phyloP scores from a whole-genome alignment of 2,329 filamentous ascomycete species.

The Beauveria australis region DNA sequence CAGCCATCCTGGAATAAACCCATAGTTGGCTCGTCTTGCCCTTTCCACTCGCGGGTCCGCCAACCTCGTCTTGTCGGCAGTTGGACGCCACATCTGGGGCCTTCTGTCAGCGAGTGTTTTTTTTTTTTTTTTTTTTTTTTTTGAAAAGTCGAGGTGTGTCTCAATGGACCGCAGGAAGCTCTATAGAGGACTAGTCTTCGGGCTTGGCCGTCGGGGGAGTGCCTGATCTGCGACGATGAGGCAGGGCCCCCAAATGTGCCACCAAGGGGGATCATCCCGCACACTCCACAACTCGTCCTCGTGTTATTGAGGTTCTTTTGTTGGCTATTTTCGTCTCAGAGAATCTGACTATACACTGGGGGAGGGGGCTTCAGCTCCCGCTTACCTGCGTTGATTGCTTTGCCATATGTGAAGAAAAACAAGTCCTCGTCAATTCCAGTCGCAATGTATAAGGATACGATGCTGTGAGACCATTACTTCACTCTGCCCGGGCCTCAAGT shows the following conservation, averaged over 20 bases:
- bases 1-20: too few relatives aligned
- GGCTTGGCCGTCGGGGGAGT: not conserved
- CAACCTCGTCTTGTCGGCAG: too few relatives aligned
- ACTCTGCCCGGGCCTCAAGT: not conserved
- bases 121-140: too few relatives aligned
- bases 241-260: not conserved
- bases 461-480: not conserved
- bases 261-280: too few relatives aligned
- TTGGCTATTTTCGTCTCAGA: constrained; percentile 1
- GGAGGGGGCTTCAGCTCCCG: not conserved
- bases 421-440: not conserved
- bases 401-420: not conserved
- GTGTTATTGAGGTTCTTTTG: constrained; percentile 3
- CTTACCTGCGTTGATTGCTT: not conserved
- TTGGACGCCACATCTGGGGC: too few relatives aligned
- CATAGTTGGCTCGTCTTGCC: too few relatives aligned
- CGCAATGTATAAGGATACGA: not conserved
- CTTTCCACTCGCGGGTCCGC: too few relatives aligned
- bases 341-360: not conserved
- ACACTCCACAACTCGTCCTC: not conserved
- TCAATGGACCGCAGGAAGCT: too few relatives aligned
- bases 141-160: too few relatives aligned
- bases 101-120: too few relatives aligned
- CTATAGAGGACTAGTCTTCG: too few relatives aligned
- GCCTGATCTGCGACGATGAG: not conserved